Evolutionary conservation across 768 basidiomycete genomes (phyloP).

Genomic region (Suillus ampliporus): DNA sequence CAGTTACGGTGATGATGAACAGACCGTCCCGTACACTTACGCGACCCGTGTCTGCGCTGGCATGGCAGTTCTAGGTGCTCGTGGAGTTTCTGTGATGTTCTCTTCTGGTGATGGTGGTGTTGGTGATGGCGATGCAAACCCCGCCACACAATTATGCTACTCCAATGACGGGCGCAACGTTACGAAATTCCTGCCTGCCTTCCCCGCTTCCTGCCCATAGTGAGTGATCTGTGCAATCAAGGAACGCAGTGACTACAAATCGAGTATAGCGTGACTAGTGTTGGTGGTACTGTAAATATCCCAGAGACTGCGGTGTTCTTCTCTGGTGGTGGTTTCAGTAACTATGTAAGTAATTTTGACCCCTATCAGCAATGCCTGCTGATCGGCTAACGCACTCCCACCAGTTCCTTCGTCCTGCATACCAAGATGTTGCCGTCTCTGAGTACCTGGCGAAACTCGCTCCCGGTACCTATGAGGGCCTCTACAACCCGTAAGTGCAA

Average conservation of each 20-base stretch:
- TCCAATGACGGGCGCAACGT: conserved; percentile 63
- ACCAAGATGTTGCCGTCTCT: conserved; percentile 53
- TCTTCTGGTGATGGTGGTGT: conserved; percentile 74
- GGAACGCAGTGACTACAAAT: not conserved
- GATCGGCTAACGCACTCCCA: conserved; percentile 12
- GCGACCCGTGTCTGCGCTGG: conserved; percentile 62
- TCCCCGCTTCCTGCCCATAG: conserved; percentile 69
- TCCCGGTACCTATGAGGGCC: conserved; percentile 56
- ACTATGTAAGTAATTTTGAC: conserved; percentile 47
- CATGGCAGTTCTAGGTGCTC: conserved; percentile 70
- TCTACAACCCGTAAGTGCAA: conserved; percentile 61
- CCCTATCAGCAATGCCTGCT: not conserved
- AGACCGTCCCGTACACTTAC: conserved; percentile 67
- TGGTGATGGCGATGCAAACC: conserved; percentile 65
- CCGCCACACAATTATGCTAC: conserved; percentile 57
- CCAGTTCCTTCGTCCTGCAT: conserved; percentile 59
- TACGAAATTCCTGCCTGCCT: conserved; percentile 59
- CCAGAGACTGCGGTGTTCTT: conserved; percentile 67
- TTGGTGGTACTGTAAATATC: conserved; percentile 66
- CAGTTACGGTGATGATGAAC: conserved; percentile 76
- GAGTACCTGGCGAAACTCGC: conserved; percentile 52
- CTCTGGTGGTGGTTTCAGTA: conserved; percentile 79
- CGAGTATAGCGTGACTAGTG: conserved; percentile 63
- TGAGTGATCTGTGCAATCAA: conserved; percentile 29
- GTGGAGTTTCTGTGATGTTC: conserved; percentile 71